Evolutionary conservation across 305 asterid genomes (phyloP), one percentile per base, ranked within the genome.

Genomic region (Solanum hybrid): DNA sequence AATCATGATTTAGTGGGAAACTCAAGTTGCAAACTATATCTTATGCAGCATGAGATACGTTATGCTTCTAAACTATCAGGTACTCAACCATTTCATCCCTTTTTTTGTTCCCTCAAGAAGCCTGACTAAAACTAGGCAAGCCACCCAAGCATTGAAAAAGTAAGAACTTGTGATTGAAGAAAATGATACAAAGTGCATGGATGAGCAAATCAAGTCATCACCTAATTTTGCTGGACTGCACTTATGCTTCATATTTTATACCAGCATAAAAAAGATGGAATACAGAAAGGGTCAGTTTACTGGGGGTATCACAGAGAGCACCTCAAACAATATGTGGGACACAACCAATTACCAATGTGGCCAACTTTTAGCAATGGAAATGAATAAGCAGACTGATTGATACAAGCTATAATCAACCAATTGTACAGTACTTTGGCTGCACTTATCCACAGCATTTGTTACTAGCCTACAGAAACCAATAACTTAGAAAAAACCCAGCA

Each of bases 1-100:
- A 80, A 5, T 33, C 77, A 88, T 80, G 86, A 88, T 81, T 89
- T 36, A 41, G 26, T 82, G 79, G 78, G 77, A 89, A 92, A 87
- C 89, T 75, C 87, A 51, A 70, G 88, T 61, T 51, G 72, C 24
- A 91, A 87, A 78, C 81, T 6, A 17, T 85, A 57, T 85, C 88
- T 51, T 85, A 51, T 57, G 36, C 41, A 85, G 39, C 88, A 51
- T 85, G 75, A 45, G 88, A 83, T 29, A 68, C 7, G 22, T 79
- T 36, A 11, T 36, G 57, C 85, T 10, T 79, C 85, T 36, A 79
- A 79, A 79, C 57, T n/a, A n/a, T 36, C 86, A 79, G 84, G 12
- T 79, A 36, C 61, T 79, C 31, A 36, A 79, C 57, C 32, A 79
- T 36, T 20, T 33, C 24, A 1, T 22, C 73, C 73, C 1, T 29